Base-by-base conservation (phyloP, 2,329 filamentous ascomycete genomes). In the Dactylellina sp. region DNA sequence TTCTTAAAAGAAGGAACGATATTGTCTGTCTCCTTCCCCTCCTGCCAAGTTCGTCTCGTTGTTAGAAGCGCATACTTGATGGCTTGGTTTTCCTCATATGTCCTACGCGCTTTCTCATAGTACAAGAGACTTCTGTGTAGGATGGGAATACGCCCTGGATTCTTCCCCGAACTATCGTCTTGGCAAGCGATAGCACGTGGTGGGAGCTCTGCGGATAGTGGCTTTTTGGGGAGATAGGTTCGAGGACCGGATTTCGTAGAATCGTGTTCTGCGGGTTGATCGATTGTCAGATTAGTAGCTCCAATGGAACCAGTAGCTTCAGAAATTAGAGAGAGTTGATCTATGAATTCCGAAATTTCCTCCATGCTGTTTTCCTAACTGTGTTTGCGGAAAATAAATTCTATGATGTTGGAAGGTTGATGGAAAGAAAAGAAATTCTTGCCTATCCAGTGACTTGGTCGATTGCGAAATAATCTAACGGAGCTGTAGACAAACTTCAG, bases 71-170 rank as follows among this genome's bases (percentile, higher is more conserved):
- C 24, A 7, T 12, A 16, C 20, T n/a, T 65, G 7, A 24, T n/a
- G 18, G 2, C 9, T 7, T 50, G 16, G 39, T 66, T 66, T 6
- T 56, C 28, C 42, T 66, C 61, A 14, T 66, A 74, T 7, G 28
- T 49, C 32, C 35, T 35, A 12, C 61, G 56, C 22, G 49, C 61
- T n/a, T 61, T 66, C 12, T 66, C 61, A 18, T 74, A 74, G 46
- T 74, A 74, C 14, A 47, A 37, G 25, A 74, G 40, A 32, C 61
- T 66, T 9, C 66, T 61, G 9, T 61, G 42, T 1, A 72, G 40
- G 20, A 63, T 59, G 14, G 52, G 2, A 18, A n/a, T 12, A 9
- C 50, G 59, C 7, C 32, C 66, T 40, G 42, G 56, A 14, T 64
- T 24, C 5, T 52, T 47, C 1, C 52, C 50, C 2, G 40, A 40